Evolutionary conservation across 2,329 filamentous ascomycete genomes (phyloP), one percentile per base, ranked within the genome.

Genomic region (Colletotrichum higginsianum): DNA sequence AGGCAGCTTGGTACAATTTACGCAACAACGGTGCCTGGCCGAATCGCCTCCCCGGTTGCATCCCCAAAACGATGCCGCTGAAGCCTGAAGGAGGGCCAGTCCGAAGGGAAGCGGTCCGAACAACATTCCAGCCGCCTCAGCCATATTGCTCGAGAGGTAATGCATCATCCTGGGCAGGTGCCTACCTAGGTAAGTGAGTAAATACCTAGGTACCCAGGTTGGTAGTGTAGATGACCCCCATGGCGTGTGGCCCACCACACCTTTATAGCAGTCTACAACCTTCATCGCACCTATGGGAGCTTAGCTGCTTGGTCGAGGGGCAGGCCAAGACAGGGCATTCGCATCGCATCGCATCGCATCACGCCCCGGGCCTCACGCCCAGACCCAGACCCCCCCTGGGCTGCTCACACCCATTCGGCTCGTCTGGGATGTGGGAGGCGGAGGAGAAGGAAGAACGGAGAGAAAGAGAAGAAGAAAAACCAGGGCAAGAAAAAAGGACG

Each of bases 171-270:
- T 38, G 8, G 35, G 35, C 11, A 38, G 35, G 35, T 11, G 8
- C 35, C 35, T 38, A 38, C 35, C 8, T 38, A 2, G 11, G 35
- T 38, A 2, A 38, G 35, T 38, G 35, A 38, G 2, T 38, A 38
- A 30, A 4, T 8, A 30, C 4, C 30, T 30, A 30, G 30, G 35
- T 30, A 30, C 5, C 26, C 26, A 6, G 26, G 26, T 30, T 26
- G 26, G 26, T 38, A 38, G 35, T 3, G 35, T 38, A 38, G 35
- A 9, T 38, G 35, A 38, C 63, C 56, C 64, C 46, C 50, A 53
- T 68, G 64, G 64, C 18, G 57, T 67, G 65, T 67, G 65, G 68
- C 52, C 65, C 65, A 71, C 68, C 64, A 63, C 57, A 71, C 65
- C 64, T 71, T 57, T 21, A 47, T 21, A 40, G 42, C 49, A 67